phyloP scores from a whole-genome alignment of 768 basidiomycete genomes.

The Butyriboletus loyo region DNA sequence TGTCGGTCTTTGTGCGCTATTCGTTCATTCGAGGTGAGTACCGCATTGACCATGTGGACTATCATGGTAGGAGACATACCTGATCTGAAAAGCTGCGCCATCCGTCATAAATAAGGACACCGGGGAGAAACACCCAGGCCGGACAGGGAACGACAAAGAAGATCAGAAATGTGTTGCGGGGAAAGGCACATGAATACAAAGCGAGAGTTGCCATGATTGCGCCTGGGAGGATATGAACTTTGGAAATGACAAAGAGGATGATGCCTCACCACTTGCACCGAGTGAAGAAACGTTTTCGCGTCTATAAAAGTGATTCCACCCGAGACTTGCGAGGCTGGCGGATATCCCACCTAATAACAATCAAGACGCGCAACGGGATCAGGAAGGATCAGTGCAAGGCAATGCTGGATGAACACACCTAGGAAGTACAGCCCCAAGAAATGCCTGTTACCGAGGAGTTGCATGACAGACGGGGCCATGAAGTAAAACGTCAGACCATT shows the following conservation, averaged over 20 bases:
- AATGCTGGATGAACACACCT: slow-evolving; percentile 38
- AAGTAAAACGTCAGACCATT: slow-evolving; percentile 80
- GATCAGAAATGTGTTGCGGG: slow-evolving; percentile 60
- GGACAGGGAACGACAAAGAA: slow-evolving; percentile 80
- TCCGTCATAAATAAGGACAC: slow-evolving; percentile 42
- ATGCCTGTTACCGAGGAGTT: slow-evolving; percentile 58
- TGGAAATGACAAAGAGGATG: neutral
- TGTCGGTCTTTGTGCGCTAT: slow-evolving; percentile 54
- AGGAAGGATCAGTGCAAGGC: neutral
- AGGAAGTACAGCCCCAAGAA: slow-evolving; percentile 76
- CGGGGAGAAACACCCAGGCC: slow-evolving; percentile 71
- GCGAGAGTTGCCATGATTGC: slow-evolving; percentile 71
- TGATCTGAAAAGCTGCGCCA: slow-evolving; percentile 34
- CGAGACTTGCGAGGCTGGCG: slow-evolving; percentile 46
- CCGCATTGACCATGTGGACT: neutral
- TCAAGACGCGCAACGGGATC: neutral
- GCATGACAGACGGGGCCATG: slow-evolving; percentile 64
- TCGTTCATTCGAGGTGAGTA: neutral
- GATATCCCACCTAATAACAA: slow-evolving; percentile 53
- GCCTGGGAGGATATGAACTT: slow-evolving; percentile 40
- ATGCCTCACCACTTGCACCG: slow-evolving; percentile 71
- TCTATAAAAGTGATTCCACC: slow-evolving; percentile 42
- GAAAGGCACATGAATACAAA: slow-evolving; percentile 68
- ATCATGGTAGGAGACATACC: slow-evolving; percentile 22
- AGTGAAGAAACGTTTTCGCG: slow-evolving; percentile 35